These are phyloP conservation scores for Kodamaea laetipori DNA, from an alignment of 805 yeast species.

Conservation along the genomic window DNA sequence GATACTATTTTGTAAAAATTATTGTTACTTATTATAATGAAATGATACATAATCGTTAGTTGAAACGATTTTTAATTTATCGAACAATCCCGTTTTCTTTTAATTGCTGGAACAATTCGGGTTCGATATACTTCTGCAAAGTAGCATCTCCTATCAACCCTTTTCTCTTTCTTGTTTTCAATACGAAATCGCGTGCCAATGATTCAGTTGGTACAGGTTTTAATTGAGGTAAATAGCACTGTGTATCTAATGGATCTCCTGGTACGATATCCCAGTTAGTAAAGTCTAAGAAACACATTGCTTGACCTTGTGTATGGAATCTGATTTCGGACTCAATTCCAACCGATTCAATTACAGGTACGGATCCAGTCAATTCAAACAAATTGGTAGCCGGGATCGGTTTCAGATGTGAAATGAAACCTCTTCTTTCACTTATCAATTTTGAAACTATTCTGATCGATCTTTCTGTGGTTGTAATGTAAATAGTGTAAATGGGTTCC, in stretches of 20 bases:
- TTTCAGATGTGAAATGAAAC: conserved; percentile 45
- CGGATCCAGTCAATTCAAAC: conserved; percentile 56
- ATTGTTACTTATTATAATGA: conserved; percentile 3
- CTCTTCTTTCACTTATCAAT: conserved; percentile 67
- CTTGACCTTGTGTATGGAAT: conserved; percentile 75
- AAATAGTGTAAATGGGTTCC: conserved; percentile 77
- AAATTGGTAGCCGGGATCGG: conserved; percentile 78
- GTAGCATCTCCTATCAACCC: conserved; percentile 71
- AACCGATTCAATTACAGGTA: conserved; percentile 88
- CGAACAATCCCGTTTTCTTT: conserved; percentile 45
- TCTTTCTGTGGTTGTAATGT: conserved; percentile 54
- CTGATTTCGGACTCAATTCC: conserved; percentile 89
- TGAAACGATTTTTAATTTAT: conserved; percentile 8
- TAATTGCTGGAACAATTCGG: conserved; percentile 55
- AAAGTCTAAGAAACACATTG: conserved; percentile 66
- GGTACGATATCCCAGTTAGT: conserved; percentile 78
- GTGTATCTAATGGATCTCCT: conserved; percentile 84
- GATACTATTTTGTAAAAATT: conserved; percentile 8
- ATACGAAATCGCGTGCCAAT: conserved; percentile 83
- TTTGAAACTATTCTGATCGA: conserved; percentile 51
- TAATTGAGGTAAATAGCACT: conserved; percentile 63
- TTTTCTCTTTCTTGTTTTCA: conserved; percentile 86
- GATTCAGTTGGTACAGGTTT: conserved; percentile 71
- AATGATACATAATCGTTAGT: conserved; percentile 3
- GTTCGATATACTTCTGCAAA: conserved; percentile 66